Base-by-base conservation (phyloP, 1,284 basidiomycete genomes). In the Salmacisia buchloeana region DNA sequence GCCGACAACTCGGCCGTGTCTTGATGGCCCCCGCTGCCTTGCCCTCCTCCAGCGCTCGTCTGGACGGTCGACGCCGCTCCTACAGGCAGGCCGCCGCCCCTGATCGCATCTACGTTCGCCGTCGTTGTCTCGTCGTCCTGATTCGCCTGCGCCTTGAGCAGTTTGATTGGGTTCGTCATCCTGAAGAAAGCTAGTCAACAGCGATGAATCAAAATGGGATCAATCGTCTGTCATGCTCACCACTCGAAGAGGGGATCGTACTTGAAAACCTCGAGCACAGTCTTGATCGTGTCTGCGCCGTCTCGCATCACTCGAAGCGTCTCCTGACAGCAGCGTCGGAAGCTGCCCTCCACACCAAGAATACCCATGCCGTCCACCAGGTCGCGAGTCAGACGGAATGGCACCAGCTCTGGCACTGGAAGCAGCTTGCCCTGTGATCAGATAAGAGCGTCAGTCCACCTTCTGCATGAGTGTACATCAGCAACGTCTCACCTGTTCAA, bases 231-330 rank as follows among this genome's bases (percentile, higher is more conserved):
- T 46, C 18, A 13, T 21, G 78, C 85, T 62, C 63, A 88, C 94
- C 94, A 98, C 25, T 87, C 89, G 73, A 96, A 91, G 13, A 98
- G 84, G 0, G 96, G 94, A 80, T 98, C 94, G 76, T 97, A 87
- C 79, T 91, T 92, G 85, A 97, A 96, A 12, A 97, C 94, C 76
- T 97, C 94, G 38, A 98, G 84, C 0, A 98, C 89, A 1, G 94
- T 97, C 83, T 94, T 86, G 75, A 98, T 89, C 46, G 94, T 86
- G 62, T 89, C 88, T 0, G 91, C 90, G 7, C 88, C 86, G 57
- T 90, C 88, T 7, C 94, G 86, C 49, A 97, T 82, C 9, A 97
- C 93, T 15, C 92, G 86, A 15, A 98, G 82, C 0, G 93, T 97
- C 80, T 97, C 92, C 81, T 97, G 92, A 2, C 92, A 89, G 78